These are phyloP conservation scores for Rhodotorula sp. DNA, from an alignment of 1,284 basidiomycete genomes.

Conservation along the genomic window DNA sequence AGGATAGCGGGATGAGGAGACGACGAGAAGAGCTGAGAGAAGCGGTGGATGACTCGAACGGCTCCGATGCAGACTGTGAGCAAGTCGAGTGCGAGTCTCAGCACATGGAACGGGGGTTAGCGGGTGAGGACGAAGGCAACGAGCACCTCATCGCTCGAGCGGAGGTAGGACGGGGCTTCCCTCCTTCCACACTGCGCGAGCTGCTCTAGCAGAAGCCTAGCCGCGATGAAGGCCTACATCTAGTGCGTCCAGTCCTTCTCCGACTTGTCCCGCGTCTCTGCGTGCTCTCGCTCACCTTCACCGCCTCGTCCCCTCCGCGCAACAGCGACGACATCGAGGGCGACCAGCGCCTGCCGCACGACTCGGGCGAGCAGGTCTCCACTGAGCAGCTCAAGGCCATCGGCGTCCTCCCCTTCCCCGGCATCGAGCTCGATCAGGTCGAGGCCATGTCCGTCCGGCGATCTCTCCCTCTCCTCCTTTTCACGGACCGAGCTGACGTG, in stretches of 20 bases:
- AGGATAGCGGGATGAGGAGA: too few relatives aligned
- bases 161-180: too few relatives aligned
- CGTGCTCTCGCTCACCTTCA: neutral
- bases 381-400: conserved; percentile 58
- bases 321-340: conserved; percentile 52
- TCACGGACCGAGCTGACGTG: neutral
- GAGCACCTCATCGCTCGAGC: too few relatives aligned
- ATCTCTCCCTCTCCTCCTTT: too few relatives aligned
- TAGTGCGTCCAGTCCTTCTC: neutral
- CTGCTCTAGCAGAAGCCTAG: neutral
- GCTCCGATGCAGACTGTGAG: too few relatives aligned
- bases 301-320: neutral
- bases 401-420: conserved; percentile 63
- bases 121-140: neutral
- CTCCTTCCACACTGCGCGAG: neutral
- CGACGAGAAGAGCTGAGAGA: too few relatives aligned
- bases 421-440: conserved; percentile 61
- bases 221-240: conserved; percentile 17
- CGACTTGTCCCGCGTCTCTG: neutral
- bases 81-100: too few relatives aligned
- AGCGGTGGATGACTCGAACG: too few relatives aligned
- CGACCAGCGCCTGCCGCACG: conserved; percentile 75
- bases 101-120: too few relatives aligned
- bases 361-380: conserved; percentile 63
- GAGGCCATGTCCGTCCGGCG: conserved; percentile 54